Conservation (phyloP, 1,139 yeast genomes). For the Blastobotrys malaysiensis region DNA sequence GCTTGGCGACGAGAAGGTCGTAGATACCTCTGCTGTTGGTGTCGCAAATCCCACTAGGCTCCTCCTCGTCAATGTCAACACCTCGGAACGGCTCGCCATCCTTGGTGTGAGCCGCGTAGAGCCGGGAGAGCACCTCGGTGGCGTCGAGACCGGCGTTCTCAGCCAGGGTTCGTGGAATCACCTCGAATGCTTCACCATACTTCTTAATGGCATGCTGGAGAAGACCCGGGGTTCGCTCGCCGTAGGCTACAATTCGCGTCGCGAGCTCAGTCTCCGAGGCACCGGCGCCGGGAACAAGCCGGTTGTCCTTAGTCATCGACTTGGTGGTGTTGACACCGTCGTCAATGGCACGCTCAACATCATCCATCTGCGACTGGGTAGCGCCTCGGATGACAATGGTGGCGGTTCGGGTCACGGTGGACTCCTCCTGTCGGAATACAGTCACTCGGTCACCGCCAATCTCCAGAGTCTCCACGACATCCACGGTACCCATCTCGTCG, state of each 20-base stretch:
- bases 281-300: conserved; percentile 94
- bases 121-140: conserved; percentile 76
- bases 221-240: conserved; percentile 91
- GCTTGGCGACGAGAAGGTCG: conserved; percentile 76
- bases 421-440: conserved; percentile 71
- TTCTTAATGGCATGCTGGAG: conserved; percentile 90
- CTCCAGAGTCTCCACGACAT: conserved; percentile 83
- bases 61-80: conserved; percentile 71
- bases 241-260: conserved; percentile 69
- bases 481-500: conserved; percentile 87
- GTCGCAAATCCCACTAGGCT: conserved; percentile 62
- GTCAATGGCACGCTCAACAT: conserved; percentile 93
- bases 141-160: conserved; percentile 94
- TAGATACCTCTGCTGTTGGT: conserved; percentile 63
- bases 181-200: conserved; percentile 92
- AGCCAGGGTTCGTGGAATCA: conserved; percentile 84
- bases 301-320: conserved; percentile 73
- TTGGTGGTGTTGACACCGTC: conserved; percentile 94
- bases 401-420: conserved; percentile 60
- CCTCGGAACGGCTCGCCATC: conserved; percentile 28
- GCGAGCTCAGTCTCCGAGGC: conserved; percentile 91
- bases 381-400: conserved; percentile 95
- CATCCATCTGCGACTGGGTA: conserved; percentile 90
- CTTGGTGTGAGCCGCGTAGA: conserved; percentile 76
- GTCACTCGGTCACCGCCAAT: conserved; percentile 98